phyloP scores from a whole-genome alignment of 139 green algal genomes.

The Pseudopediastrum boryanum region DNA sequence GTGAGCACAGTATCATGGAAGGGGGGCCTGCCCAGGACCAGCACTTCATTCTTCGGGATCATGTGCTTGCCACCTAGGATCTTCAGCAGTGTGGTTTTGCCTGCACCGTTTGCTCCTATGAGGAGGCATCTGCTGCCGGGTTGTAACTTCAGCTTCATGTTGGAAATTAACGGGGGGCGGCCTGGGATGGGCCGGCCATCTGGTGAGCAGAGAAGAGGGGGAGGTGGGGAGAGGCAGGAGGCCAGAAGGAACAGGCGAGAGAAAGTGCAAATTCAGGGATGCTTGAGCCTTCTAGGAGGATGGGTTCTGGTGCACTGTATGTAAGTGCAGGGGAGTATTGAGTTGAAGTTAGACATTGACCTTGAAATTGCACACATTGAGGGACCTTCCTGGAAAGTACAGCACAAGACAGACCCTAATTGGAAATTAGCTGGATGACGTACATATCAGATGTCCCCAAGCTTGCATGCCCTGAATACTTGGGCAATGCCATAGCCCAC shows the following conservation, averaged over 20 bases:
- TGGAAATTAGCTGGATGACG: too few relatives aligned
- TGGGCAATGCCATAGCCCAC: too few relatives aligned
- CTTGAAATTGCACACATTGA: neutral
- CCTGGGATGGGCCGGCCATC: conserved; percentile 80
- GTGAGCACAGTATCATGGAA: conserved; percentile 94
- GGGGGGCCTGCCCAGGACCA: conserved; percentile 83
- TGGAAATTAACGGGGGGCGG: conserved; percentile 66
- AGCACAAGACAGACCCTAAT: too few relatives aligned
- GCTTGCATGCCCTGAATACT: too few relatives aligned
- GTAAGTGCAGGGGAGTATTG: neutral
- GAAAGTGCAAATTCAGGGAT: neutral
- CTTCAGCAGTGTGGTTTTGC: conserved; percentile 90
- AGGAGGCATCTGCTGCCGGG: conserved; percentile 78
- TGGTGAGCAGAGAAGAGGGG: conserved; percentile 40
- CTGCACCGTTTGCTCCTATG: conserved; percentile 86
- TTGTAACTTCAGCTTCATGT: conserved; percentile 68
- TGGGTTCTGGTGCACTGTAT: neutral
- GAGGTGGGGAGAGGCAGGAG: neutral
- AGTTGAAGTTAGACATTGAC: neutral
- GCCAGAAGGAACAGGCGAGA: neutral
- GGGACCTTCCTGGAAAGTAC: too few relatives aligned
- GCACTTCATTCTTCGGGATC: conserved; percentile 67
- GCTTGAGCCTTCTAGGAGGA: neutral
- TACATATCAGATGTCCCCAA: too few relatives aligned
- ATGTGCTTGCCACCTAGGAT: conserved; percentile 93